Base-by-base conservation (phyloP, 23 red algal genomes). In the Gracilariopsis chorda region DNA sequence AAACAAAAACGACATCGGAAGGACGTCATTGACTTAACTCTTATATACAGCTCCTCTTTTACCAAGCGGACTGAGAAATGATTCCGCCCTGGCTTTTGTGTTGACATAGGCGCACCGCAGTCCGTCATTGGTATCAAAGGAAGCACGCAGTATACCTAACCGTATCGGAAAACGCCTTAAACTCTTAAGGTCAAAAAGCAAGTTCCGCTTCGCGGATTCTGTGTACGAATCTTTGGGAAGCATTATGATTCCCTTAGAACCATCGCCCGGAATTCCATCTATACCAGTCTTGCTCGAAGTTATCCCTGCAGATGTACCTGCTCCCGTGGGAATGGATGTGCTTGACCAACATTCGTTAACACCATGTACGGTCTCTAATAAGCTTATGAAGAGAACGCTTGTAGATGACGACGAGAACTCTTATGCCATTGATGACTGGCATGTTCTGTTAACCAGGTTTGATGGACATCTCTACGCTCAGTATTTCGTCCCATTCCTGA, bases 381-480 rank as follows among this genome's bases (percentile, higher is more conserved):
- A 27, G 56, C 40, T 84, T 19, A 68, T 39, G 25, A 63, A 1
- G 17, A 19, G 28, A 19, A 24, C 63, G 17, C 13, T 70, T 19
- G 14, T 33, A 19, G n/a, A n/a, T n/a, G n/a, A n/a, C n/a, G n/a
- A n/a, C n/a, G n/a, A n/a, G n/a, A 70, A 19, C 13, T 24, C 17
- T 13, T 24, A 24, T 33, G 17, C 17, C 27, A 33, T 84, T 84
- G 56, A 89, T n/a, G 84, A 89, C 35, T 89, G 84, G 84, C 12
- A 45, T 24, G 67, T 89, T 9, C 67, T 43, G 6, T 48, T 89
- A 4, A 0, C 56, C 23, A 24, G 84, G 17, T 28, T 40, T 40
- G 53, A 36, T 43, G 67, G 84, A 28, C 84, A 89, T 89, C 6
- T 89, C 44, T 77, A 89, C 49, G 68, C 35, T 12, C 30, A 60